These are phyloP conservation scores for Dioscorea alata DNA, from an alignment of 106 monocot species.

Conservation along the genomic window DNA sequence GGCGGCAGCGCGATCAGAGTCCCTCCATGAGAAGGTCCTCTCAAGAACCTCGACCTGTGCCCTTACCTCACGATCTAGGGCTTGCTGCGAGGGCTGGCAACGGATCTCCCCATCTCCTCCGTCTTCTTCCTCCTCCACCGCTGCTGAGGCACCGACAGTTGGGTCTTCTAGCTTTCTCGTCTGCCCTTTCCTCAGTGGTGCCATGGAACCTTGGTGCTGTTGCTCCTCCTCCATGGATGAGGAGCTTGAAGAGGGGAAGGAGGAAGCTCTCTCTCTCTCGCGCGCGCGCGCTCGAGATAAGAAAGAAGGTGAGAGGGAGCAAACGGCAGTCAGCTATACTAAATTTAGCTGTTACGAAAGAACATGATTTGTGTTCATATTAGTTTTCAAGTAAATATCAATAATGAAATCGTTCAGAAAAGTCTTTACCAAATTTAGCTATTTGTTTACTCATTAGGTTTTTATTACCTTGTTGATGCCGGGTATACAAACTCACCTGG, in stretches of 20 bases:
- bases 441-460: no score
- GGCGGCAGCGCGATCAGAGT: slow-evolving; percentile 62
- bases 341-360: no score
- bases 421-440: no score
- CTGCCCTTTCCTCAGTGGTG: slow-evolving; percentile 51
- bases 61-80: slow-evolving; percentile 46
- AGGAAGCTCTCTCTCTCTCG: no score
- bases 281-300: no score
- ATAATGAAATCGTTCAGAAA: no score
- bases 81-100: slow-evolving; percentile 28
- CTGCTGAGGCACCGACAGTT: slow-evolving; percentile 4
- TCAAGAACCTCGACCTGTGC: slow-evolving; percentile 69
- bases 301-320: no score
- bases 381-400: no score
- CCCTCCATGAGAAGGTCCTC: slow-evolving; percentile 57
- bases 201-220: slow-evolving; percentile 21
- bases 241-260: background rate
- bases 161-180: slow-evolving; percentile 73
- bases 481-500: no score
- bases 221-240: slow-evolving; percentile 24
- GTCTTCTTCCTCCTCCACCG: slow-evolving; percentile 1
- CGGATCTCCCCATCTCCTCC: slow-evolving; percentile 34
- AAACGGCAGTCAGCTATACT: no score
- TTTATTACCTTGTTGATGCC: no score
- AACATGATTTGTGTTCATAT: no score